Evolutionary conservation across 331 rosid genomes (phyloP), one percentile per base, ranked within the genome.

Genomic region (Prunus yedoensis): DNA sequence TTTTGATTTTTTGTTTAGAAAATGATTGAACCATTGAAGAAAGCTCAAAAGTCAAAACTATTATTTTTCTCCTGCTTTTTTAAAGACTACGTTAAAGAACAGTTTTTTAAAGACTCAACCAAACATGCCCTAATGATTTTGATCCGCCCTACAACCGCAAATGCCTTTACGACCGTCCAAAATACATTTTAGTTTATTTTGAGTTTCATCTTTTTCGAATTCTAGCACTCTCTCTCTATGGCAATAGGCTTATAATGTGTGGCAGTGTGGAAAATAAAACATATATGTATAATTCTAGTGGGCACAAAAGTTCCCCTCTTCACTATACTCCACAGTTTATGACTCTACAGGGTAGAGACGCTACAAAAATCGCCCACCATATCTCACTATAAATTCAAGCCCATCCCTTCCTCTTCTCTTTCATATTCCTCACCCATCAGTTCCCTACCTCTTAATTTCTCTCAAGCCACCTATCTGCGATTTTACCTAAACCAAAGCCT

Each of bases 371-470:
- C 15, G 15, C 43, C 23, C 71, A 70, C 56, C 78, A 75, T 41
- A 3, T 35, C 56, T 71, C 58, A 71, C 89, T 88, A 91, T 92
- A 92, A 83, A 92, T 88, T 56, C 77, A 80, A 21, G 28, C 71
- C 81, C 78, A 41, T 79, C 50, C 86, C 79, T 51, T 73, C 65
- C 54, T 83, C 79, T 49, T 75, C 64, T 60, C 79, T 49, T 86
- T 71, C 94, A 78, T 74, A 57, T 41, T 41, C 50, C 69, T 83
- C 86, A 84, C 74, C 66, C 79, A 62, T 68, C 65, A 47, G 64
- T 66, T 60, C 53, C 21, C 62, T 10, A 3, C 65, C 5, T 27
- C 63, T 71, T 15, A 28, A 43, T 47, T 45, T 52, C 23, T 21
- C 56, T 70, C 45, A 23, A 28, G 74, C 56, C 61, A 81, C 78